Percentiles rank a stretch among this genome's conserved stretches.
These are phyloP conservation scores for Scortechinia acanthostroma DNA, from an alignment of 2,329 filamentous ascomycete species.

Conservation along the genomic window DNA sequence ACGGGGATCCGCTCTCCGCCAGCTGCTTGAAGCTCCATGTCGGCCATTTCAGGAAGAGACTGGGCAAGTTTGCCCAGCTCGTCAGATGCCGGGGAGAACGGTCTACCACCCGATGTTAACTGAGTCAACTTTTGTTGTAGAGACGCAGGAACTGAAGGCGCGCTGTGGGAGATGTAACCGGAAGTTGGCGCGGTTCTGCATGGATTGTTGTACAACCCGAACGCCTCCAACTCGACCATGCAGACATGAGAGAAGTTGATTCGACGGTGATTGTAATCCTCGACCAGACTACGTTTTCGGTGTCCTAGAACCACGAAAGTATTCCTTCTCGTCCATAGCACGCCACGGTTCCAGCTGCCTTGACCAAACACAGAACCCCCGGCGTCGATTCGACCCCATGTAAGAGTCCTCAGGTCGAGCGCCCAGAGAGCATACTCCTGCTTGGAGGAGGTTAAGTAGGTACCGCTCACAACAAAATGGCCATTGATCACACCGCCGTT, in stretches of 20 bases:
- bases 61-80: constrained; percentile 79
- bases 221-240: constrained; percentile 93
- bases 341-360: constrained; percentile 93
- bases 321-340: constrained; percentile 88
- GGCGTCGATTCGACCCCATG: constrained; percentile 92
- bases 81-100: constrained; percentile 71
- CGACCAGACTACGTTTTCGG: constrained; percentile 83
- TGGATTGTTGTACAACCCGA: constrained; percentile 94
- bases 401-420: constrained; percentile 77
- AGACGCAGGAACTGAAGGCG: constrained; percentile 48
- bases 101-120: constrained; percentile 66
- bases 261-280: constrained; percentile 94
- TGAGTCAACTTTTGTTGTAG: constrained; percentile 51
- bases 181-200: constrained; percentile 72
- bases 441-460: constrained; percentile 93
- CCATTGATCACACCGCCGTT: constrained; percentile 94
- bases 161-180: constrained; percentile 78
- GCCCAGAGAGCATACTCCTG: constrained; percentile 98
- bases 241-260: constrained; percentile 97
- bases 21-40: constrained; percentile 94
- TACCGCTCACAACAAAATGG: constrained; percentile 94
- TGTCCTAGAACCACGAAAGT: constrained; percentile 94
- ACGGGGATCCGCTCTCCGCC: constrained; percentile 87
- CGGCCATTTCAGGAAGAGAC: constrained; percentile 74
- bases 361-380: constrained; percentile 90